A percentile compares a stretch with the other conserved stretches of the same genome.
Evolutionary conservation across 768 basidiomycete genomes (phyloP).

Genomic region (Suillus placidus): DNA sequence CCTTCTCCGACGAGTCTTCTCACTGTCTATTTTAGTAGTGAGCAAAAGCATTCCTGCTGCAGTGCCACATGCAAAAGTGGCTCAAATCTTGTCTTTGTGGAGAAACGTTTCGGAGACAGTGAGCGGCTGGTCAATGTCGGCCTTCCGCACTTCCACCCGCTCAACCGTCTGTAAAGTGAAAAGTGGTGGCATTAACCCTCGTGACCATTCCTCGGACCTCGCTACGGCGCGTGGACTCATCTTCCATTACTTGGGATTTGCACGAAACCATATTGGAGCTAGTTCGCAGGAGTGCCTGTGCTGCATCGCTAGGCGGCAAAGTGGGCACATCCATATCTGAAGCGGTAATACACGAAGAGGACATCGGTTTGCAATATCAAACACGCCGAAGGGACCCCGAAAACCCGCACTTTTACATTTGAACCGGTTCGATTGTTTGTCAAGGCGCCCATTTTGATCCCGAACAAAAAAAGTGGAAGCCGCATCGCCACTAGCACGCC

Average conservation of each 20-base stretch:
- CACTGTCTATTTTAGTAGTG: constrained; percentile 28
- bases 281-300: constrained; percentile 2
- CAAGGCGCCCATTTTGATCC: constrained; percentile 3
- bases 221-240: constrained; percentile 11
- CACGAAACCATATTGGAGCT: constrained; percentile 8
- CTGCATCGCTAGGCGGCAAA: constrained; percentile 5
- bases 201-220: constrained; percentile 26
- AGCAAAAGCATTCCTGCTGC: constrained; percentile 6
- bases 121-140: constrained; percentile 12
- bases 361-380: background rate
- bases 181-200: constrained; percentile 9
- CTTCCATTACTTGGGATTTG: constrained; percentile 6
- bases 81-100: constrained; percentile 11
- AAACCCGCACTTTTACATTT: constrained; percentile 9
- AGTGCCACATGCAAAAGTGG: constrained; percentile 2
- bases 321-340: constrained; percentile 22
- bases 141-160: constrained; percentile 19
- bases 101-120: constrained; percentile 15
- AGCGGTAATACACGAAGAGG: constrained; percentile 14
- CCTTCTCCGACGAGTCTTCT: constrained; percentile 23
- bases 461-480: background rate
- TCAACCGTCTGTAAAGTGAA: constrained; percentile 17
- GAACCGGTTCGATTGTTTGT: constrained; percentile 26
- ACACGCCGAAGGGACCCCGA: constrained; percentile 27
- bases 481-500: constrained; percentile 15